Conservation (phyloP, 139 green algal species). For the Micractinium conductrix region DNA sequence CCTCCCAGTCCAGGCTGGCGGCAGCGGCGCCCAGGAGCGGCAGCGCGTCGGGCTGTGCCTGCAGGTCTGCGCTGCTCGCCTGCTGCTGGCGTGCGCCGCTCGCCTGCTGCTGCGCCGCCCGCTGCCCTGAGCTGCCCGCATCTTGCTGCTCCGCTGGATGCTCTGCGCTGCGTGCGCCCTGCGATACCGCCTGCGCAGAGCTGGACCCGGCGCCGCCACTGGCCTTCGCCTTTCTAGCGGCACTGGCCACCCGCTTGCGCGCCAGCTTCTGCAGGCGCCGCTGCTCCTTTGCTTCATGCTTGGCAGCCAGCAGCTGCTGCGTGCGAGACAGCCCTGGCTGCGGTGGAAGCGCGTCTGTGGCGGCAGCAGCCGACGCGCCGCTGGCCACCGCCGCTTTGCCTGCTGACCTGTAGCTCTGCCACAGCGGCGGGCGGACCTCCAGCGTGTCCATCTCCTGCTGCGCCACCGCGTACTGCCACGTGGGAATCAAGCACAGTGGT, state of each 20-base stretch:
- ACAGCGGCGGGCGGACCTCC: not conserved
- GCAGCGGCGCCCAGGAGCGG: no score
- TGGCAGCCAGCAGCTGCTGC: not conserved
- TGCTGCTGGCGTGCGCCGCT: no score
- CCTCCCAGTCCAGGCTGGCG: slow-evolving; percentile 1
- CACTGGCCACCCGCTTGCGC: not conserved
- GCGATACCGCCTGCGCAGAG: not conserved
- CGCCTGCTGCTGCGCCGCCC: not conserved
- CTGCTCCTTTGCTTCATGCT: not conserved
- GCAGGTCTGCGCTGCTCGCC: no score
- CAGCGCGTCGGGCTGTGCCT: no score
- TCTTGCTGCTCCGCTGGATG: no score
- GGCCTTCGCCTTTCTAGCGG: no score
- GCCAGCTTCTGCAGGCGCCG: not conserved
- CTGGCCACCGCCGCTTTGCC: not conserved
- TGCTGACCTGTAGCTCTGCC: not conserved
- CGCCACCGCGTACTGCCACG: slow-evolving; percentile 24
- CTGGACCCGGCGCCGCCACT: not conserved
- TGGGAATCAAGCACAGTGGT: no score
- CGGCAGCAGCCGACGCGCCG: not conserved
- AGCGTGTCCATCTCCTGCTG: slow-evolving; percentile 11
- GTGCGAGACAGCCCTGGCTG: not conserved
- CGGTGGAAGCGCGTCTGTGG: not conserved
- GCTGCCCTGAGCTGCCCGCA: not conserved
- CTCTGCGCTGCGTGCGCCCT: not conserved